A percentile compares a stretch with the other conserved stretches of the same genome.
These are phyloP conservation scores for Cucurbita ficifolia DNA, from an alignment of 306 rosid genomes.

Conservation along the genomic window DNA sequence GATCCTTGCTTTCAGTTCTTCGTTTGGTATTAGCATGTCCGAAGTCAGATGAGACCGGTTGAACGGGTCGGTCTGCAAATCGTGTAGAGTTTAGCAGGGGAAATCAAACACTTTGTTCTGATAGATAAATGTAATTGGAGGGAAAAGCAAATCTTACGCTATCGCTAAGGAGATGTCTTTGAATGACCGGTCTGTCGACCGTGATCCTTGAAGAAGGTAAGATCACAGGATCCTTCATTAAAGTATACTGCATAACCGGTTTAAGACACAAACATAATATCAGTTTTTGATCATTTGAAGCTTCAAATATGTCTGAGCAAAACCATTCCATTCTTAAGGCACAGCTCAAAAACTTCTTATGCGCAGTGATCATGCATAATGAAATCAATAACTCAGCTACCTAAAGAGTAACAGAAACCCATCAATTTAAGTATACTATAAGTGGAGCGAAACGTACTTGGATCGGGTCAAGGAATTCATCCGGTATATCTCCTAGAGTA, in stretches of 20 bases:
- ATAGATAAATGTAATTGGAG: not conserved
- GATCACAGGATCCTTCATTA: constrained; percentile 98
- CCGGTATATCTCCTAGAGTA: constrained; percentile 93
- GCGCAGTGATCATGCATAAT: not conserved
- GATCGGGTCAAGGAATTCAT: constrained; percentile 97
- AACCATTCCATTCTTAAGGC: not conserved
- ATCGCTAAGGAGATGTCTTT: constrained; percentile 97
- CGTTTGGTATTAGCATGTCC: constrained; percentile 71
- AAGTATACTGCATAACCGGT: constrained; percentile 53
- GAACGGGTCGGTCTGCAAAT: constrained; percentile 80
- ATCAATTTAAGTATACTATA: not conserved
- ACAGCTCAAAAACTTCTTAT: not conserved
- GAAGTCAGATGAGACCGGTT: constrained; percentile 88
- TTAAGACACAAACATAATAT: not conserved
- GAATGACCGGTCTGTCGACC: constrained; percentile 84
- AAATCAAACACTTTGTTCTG: not conserved
- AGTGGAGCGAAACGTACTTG: constrained; percentile 37
- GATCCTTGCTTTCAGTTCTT: constrained; percentile 57
- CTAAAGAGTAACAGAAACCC: not conserved
- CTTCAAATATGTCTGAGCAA: not conserved
- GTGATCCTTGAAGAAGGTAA: constrained; percentile 91
- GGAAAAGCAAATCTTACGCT: constrained; percentile 20
- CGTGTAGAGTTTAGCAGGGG: constrained; percentile 2
- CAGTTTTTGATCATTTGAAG: not conserved
- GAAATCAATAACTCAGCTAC: not conserved